phyloP scores from a whole-genome alignment of 306 rosid species.

The Mimosa pudica region DNA sequence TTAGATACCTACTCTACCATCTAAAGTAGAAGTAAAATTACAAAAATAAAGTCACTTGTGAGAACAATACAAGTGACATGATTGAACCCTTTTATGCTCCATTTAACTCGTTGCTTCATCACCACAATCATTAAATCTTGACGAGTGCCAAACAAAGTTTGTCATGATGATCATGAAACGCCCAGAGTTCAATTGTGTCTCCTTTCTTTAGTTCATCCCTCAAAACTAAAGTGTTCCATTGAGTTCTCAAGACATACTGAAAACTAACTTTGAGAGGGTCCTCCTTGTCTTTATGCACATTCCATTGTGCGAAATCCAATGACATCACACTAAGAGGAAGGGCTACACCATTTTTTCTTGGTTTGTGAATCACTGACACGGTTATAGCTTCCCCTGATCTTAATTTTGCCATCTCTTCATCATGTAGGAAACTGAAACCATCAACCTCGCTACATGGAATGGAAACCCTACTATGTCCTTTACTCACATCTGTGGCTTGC shows the following conservation, averaged over 20 bases:
- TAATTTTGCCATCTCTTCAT: neutral
- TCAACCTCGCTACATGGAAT: neutral
- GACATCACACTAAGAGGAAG: neutral
- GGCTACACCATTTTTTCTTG: neutral
- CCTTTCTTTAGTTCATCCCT: neutral
- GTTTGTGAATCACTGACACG: neutral
- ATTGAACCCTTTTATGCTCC: neutral
- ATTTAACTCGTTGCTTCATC: neutral
- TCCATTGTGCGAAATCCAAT: neutral
- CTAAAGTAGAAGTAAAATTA: neutral
- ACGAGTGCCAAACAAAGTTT: conserved; percentile 10
- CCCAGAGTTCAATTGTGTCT: neutral
- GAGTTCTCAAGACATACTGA: neutral
- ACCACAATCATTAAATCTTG: too few relatives aligned
- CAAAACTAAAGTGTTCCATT: neutral
- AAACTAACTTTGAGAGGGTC: neutral
- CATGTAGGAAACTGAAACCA: neutral
- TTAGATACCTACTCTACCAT: neutral
- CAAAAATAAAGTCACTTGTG: too few relatives aligned
- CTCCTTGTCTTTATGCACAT: neutral
- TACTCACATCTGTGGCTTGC: neutral
- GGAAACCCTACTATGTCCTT: neutral
- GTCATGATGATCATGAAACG: neutral
- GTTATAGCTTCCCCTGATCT: neutral
- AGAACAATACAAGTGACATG: neutral